A percentile compares a stretch with the other conserved stretches of the same genome.
Conservation (phyloP, 164 flowering plant species). For the Pachysandra terminalis region DNA sequence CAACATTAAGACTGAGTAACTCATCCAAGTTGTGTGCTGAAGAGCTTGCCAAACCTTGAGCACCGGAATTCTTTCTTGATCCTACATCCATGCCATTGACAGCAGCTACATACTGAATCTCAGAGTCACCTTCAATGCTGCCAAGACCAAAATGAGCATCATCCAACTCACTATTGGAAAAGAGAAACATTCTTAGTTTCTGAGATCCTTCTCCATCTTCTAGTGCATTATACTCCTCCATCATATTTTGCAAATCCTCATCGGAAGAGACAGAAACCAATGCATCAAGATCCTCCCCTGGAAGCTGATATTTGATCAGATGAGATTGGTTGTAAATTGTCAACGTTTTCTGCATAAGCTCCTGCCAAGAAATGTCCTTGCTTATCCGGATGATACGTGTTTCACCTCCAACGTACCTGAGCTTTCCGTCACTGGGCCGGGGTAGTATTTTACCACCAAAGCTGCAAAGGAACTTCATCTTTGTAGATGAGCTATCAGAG, state of each 20-base stretch:
- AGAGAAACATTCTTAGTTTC: constrained; percentile 75
- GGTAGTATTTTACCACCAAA: constrained; percentile 86
- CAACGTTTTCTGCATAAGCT: constrained; percentile 51
- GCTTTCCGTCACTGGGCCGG: constrained; percentile 90
- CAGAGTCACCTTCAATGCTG: constrained; percentile 60
- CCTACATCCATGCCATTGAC: constrained; percentile 82
- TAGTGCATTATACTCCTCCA: constrained; percentile 67
- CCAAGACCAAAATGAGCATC: constrained; percentile 54
- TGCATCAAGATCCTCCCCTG: constrained; percentile 96
- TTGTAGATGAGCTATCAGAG: constrained; percentile 43
- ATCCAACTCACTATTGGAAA: constrained; percentile 61
- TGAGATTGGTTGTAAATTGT: constrained; percentile 49
- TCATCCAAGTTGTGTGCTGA: constrained; percentile 63
- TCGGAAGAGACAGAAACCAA: constrained; percentile 88
- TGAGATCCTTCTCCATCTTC: constrained; percentile 52
- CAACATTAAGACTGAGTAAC: constrained; percentile 39
- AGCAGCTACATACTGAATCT: constrained; percentile 79
- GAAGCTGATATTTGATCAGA: constrained; percentile 84
- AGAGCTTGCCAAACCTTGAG: constrained; percentile 33
- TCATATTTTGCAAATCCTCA: constrained; percentile 93
- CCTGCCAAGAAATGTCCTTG: constrained; percentile 67
- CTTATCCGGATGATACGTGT: constrained; percentile 70
- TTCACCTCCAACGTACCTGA: constrained; percentile 91
- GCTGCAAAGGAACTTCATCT: constrained; percentile 82
- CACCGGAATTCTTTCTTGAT: constrained; percentile 45